phyloP scores from a whole-genome alignment of 192 early-diverging fungal species.

The Dispira parvispora region DNA sequence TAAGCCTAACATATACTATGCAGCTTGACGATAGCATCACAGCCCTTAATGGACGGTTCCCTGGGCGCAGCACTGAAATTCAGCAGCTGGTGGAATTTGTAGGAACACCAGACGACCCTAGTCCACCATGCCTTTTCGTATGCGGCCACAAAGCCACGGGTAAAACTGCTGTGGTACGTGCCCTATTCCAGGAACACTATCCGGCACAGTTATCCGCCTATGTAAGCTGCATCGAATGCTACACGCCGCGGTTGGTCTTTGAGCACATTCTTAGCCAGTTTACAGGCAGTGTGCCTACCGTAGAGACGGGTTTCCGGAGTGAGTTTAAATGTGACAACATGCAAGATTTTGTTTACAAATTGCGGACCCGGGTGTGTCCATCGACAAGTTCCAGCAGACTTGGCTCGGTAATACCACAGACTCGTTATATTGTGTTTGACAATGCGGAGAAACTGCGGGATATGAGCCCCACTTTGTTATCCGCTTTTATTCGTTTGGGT shows the following conservation, averaged over 20 bases:
- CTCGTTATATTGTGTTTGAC: conserved; percentile 37
- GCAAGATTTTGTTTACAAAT: conserved; percentile 47
- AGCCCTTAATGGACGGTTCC: neutral
- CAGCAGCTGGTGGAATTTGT: neutral
- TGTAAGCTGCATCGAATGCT: conserved; percentile 61
- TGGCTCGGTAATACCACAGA: neutral
- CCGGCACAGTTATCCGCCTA: conserved; percentile 21
- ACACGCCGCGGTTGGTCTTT: conserved; percentile 57
- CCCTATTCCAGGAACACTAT: conserved; percentile 14
- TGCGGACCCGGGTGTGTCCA: conserved; percentile 11
- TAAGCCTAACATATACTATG: too few relatives aligned
- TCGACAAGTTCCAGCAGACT: too few relatives aligned
- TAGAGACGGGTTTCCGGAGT: conserved; percentile 27
- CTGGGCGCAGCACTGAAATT: neutral
- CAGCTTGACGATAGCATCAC: neutral
- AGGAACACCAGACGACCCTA: conserved; percentile 15
- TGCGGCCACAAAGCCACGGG: conserved; percentile 38
- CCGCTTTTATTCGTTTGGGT: conserved; percentile 46
- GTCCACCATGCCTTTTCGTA: conserved; percentile 30
- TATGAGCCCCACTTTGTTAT: conserved; percentile 44
- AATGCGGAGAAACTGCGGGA: conserved; percentile 63
- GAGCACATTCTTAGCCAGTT: conserved; percentile 58
- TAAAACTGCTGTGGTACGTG: conserved; percentile 30
- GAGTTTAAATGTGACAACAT: conserved; percentile 43
- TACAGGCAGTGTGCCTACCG: conserved; percentile 26